Base-by-base conservation (phyloP, 352 stramenopile genomes). In the Globisporangium radiosum region DNA sequence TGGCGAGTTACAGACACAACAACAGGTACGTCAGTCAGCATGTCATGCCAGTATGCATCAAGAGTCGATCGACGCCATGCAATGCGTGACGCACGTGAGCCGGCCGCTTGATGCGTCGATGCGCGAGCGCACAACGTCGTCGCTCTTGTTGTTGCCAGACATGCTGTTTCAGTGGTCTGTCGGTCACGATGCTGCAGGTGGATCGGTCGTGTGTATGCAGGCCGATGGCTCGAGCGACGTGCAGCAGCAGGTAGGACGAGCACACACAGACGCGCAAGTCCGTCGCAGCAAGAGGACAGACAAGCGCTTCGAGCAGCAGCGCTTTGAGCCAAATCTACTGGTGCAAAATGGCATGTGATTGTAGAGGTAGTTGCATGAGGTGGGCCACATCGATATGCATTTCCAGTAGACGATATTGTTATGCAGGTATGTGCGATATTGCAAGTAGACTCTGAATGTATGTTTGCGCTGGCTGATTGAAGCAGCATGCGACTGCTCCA, bases 81-180 rank as follows among this genome's bases (percentile, higher is more conserved):
- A 15, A 55, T 36, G 3, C 5, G 42, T 10, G 10, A 69, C 78
- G 47, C 70, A 92, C 81, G 79, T 78, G 52, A 92, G 77, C 36
- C 81, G 72, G 10, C 70, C 69, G 66, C 79, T 82, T 48, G 81
- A 89, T 11, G 78, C 76, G 66, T 88, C 77, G 33, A 92, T 81
- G 57, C 77, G 79, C 59, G 78, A 80, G 50, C 73, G 77, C 69
- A 85, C 74, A 6, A 77, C 59, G 59, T 75, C 67, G 51, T 85
- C 75, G 55, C 55, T 66, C 25, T 49, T 71, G 57, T 49, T 71
- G 57, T 65, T 74, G 65, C 59, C 69, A 67, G 69, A 59, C 72
- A 80, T 80, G 70, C 48, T 62, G 39, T 45, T 14, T 15, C 43
- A 14, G 38, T 25, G 10, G 25, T 33, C 25, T 33, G 25, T 3